Percentiles rank a stretch among this genome's conserved stretches.
Conservation (phyloP, 1,139 yeast species). For the Sugiyamaella japonica region DNA sequence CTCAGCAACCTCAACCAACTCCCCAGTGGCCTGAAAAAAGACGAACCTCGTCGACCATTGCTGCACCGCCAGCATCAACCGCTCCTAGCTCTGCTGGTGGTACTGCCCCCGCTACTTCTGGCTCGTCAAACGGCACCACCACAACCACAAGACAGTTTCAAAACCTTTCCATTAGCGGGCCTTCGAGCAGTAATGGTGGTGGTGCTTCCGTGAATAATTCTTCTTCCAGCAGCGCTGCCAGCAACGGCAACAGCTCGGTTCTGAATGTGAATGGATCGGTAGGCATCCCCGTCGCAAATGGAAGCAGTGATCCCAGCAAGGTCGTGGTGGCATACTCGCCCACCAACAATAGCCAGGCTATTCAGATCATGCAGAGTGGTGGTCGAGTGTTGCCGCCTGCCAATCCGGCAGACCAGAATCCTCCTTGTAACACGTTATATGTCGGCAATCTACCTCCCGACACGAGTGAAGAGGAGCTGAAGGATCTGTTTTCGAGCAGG, state of each 20-base stretch:
- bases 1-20: slow-evolving; percentile 18
- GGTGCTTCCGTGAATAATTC: background rate
- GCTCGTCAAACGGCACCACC: slow-evolving; percentile 9
- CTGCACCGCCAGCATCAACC: background rate
- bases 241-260: background rate
- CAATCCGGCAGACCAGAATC: slow-evolving; percentile 98
- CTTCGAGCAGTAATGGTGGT: slow-evolving; percentile 1
- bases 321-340: slow-evolving; percentile 40
- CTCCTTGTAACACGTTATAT: slow-evolving; percentile 95
- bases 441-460: slow-evolving; percentile 98
- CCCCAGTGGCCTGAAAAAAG: slow-evolving; percentile 19
- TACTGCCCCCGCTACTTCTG: slow-evolving; percentile 16
- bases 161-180: slow-evolving; percentile 21
- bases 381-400: slow-evolving; percentile 84
- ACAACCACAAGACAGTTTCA: slow-evolving; percentile 22
- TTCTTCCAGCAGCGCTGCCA: slow-evolving; percentile 1
- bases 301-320: slow-evolving; percentile 27
- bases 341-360: slow-evolving; percentile 37
- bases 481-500: slow-evolving; percentile 83
- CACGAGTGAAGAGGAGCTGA: slow-evolving; percentile 89
- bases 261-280: slow-evolving; percentile 8
- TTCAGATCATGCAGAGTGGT: slow-evolving; percentile 40
- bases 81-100: slow-evolving; percentile 7
- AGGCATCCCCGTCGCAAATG: slow-evolving; percentile 11
- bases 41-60: slow-evolving; percentile 12